A percentile compares a stretch with the other conserved stretches of the same genome.
These are phyloP conservation scores for Gracilaria domingensis DNA, from an alignment of 23 red algal genomes.

Conservation along the genomic window DNA sequence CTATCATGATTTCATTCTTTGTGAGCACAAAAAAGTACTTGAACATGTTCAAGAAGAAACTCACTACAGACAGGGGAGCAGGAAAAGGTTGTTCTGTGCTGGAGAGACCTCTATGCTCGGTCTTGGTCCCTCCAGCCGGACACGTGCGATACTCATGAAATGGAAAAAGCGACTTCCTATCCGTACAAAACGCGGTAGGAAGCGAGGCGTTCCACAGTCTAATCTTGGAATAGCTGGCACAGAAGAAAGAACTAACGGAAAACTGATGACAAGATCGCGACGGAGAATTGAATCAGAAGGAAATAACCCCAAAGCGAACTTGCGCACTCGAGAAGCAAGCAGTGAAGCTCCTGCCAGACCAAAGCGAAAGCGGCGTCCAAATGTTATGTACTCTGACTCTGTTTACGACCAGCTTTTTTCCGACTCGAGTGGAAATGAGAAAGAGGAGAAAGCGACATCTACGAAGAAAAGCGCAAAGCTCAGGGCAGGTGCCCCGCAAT, in stretches of 20 bases:
- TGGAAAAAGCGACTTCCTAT: background rate
- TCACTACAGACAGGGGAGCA: background rate
- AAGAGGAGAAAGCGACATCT: background rate
- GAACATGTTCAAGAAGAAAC: background rate
- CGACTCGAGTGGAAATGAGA: background rate
- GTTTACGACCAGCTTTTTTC: background rate
- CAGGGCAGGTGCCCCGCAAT: background rate
- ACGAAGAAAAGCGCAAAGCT: background rate
- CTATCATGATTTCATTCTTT: background rate
- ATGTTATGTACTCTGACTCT: background rate
- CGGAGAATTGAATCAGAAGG: background rate
- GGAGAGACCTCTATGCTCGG: background rate
- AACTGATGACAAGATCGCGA: background rate
- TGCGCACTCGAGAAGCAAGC: background rate
- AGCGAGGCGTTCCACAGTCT: background rate
- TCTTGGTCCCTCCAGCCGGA: background rate
- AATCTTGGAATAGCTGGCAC: background rate
- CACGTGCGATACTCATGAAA: background rate
- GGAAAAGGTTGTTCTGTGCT: background rate
- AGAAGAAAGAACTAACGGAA: background rate
- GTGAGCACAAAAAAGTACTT: background rate
- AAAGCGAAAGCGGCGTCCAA: constrained; percentile 3
- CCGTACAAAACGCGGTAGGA: background rate
- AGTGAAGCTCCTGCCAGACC: background rate
- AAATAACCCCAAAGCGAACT: background rate